phyloP scores from a whole-genome alignment of 495 filamentous ascomycete genomes.

The Hapsidospora chrysogenum region DNA sequence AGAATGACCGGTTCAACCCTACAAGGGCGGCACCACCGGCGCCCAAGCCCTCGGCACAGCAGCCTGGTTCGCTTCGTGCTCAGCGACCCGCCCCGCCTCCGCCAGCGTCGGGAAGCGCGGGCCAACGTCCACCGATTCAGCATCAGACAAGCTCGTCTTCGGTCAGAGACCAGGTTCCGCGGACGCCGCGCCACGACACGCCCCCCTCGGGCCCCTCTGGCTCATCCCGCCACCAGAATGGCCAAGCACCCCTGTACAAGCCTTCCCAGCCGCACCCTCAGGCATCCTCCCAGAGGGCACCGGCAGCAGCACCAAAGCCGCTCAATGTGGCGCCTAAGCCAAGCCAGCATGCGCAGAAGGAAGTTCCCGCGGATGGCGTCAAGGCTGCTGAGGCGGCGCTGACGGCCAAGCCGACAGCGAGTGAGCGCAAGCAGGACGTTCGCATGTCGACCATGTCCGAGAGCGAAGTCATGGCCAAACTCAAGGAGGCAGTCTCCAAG shows the following conservation, averaged over 20 bases:
- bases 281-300: conserved; percentile 11
- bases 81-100: conserved; percentile 35
- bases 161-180: conserved; percentile 9
- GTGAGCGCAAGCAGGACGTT: conserved; percentile 64
- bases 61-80: conserved; percentile 31
- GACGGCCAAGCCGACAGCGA: conserved; percentile 48
- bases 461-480: conserved; percentile 86
- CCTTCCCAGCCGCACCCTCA: conserved; percentile 3
- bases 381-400: conserved; percentile 72
- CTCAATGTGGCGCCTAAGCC: conserved; percentile 81
- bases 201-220: conserved; percentile 5
- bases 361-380: conserved; percentile 33
- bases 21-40: conserved; percentile 49
- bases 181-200: conserved; percentile 13
- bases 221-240: conserved; percentile 22
- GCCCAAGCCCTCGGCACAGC: conserved; percentile 29
- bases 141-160: conserved; percentile 23
- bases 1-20: conserved; percentile 63
- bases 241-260: conserved; percentile 1
- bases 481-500: conserved; percentile 83
- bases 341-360: conserved; percentile 26
- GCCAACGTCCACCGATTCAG: conserved; percentile 19
- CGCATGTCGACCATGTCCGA: conserved; percentile 97
- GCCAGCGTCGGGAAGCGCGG: conserved; percentile 18
- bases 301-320: conserved; percentile 67